Conservation (phyloP, 495 filamentous ascomycete genomes). For the Daldinia bambusicola region DNA sequence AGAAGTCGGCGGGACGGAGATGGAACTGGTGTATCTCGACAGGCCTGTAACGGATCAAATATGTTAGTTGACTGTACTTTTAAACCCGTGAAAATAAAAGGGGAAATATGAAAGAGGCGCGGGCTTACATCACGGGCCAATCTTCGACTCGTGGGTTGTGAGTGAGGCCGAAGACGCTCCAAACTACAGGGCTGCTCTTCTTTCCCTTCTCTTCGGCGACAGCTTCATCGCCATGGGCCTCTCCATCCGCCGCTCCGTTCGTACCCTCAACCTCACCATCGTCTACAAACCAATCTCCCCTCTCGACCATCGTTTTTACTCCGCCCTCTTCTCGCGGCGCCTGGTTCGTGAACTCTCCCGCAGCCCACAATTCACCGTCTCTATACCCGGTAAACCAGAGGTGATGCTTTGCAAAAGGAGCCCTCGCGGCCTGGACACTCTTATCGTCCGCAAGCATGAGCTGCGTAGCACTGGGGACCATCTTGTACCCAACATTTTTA, state of each 20-base stretch:
- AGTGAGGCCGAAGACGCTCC: constrained; percentile 69
- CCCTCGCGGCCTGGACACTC: constrained; percentile 74
- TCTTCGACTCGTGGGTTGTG: constrained; percentile 70
- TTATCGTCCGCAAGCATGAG: constrained; percentile 77
- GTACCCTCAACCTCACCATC: constrained; percentile 33
- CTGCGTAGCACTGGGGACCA: constrained; percentile 78
- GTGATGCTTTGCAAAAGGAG: constrained; percentile 84
- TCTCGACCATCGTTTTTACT: constrained; percentile 47
- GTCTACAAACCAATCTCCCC: constrained; percentile 48
- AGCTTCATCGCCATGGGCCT: constrained; percentile 8
- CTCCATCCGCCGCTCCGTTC: constrained; percentile 42
- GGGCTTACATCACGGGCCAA: constrained; percentile 68
- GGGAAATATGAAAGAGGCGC: constrained; percentile 7
- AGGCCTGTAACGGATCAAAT: constrained; percentile 54
- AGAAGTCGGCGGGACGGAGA: constrained; percentile 65
- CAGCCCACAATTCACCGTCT: constrained; percentile 83
- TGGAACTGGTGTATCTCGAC: constrained; percentile 68
- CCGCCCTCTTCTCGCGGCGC: constrained; percentile 47
- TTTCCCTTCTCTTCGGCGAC: constrained; percentile 38
- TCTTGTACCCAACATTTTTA: constrained; percentile 81
- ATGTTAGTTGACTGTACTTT: constrained; percentile 3
- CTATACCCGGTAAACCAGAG: constrained; percentile 83
- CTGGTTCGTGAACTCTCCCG: constrained; percentile 89
- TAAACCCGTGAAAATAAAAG: background rate
- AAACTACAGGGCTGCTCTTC: constrained; percentile 62